Conservation (phyloP, 2,329 filamentous ascomycete genomes). For the Colletotrichum cereale region DNA sequence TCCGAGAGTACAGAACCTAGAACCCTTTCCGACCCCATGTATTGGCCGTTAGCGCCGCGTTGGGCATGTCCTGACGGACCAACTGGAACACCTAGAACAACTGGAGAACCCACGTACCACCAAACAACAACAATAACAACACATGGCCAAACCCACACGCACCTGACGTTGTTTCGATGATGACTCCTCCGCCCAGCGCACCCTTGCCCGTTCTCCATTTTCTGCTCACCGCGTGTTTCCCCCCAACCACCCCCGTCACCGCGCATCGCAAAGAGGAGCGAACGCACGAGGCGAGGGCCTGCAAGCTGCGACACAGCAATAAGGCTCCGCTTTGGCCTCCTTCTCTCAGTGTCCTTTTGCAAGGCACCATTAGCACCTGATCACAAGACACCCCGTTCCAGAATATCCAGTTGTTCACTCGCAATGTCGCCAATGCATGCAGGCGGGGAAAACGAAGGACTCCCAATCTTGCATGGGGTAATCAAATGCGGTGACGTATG, state of each 20-base stretch:
- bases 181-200: conserved; percentile 8
- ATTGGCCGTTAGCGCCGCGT: conserved; percentile 1
- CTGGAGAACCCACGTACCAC: conserved; percentile 12
- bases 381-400: conserved; percentile 12
- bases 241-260: conserved; percentile 38
- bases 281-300: background rate
- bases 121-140: background rate
- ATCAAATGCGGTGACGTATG: conserved; percentile 11
- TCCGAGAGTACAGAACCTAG: background rate
- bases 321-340: conserved; percentile 25
- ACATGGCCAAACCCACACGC: conserved; percentile 8
- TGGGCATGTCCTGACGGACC: background rate
- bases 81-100: conserved; percentile 15
- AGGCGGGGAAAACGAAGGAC: conserved; percentile 22
- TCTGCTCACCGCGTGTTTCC: conserved; percentile 39
- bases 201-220: conserved; percentile 12
- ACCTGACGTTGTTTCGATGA: conserved; percentile 1
- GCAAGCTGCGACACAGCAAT: background rate
- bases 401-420: conserved; percentile 25
- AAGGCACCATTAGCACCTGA: conserved; percentile 36
- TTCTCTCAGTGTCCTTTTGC: background rate
- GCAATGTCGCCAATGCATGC: conserved; percentile 34
- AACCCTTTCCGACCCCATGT: background rate
- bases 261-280: conserved; percentile 16
- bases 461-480: conserved; percentile 5